Base-by-base conservation (phyloP, 2,329 filamentous ascomycete genomes). In the Aureobasidium sp. region DNA sequence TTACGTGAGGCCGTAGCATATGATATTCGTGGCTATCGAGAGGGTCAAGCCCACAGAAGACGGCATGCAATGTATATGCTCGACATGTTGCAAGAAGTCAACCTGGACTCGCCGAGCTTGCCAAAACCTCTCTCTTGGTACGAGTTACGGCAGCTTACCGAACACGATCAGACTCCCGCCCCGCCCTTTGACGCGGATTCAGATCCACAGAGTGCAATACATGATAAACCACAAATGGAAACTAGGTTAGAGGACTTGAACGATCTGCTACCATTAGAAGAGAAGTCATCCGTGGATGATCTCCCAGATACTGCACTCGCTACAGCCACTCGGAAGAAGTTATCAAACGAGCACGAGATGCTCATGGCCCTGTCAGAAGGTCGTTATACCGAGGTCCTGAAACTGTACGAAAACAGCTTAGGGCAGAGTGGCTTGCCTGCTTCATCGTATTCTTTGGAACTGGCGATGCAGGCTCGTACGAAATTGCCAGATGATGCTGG, bases 381-480 rank as follows among this genome's bases (percentile, higher is more conserved):
- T 30, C 21, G 66, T 3, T 66, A 68, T 32, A 30, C 61, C 1
- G 45, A 64, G n/a, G 71, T 69, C 5, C 29, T 71, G 5, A 52
- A 65, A 0, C 30, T 72, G 25, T 73, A 72, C 54, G 37, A 64
- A 21, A 30, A 32, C 11, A 68, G 64, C 6, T 58, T 66, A 5
- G 64, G 65, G 21, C 30, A 62, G 21, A 60, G 50, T 29, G 67
- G 67, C n/a, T 44, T 70, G 15, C 69, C 70, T 25, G 34, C 58
- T 15, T 71, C 71, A 15, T 62, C 65, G 7, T 61, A 65, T 21
- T 63, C 66, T 3, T 65, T 74, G 13, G 66, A 71, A 37, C 55
- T 72, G 13, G 70, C 70, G 1, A 62, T 72, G 5, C 66, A 72
- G 54, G 69, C 71, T 27, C 45, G 36, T n/a, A 41, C 11, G 16